phyloP scores from a whole-genome alignment of 2,329 filamentous ascomycete genomes.

The Sodiomyces alkalinus region DNA sequence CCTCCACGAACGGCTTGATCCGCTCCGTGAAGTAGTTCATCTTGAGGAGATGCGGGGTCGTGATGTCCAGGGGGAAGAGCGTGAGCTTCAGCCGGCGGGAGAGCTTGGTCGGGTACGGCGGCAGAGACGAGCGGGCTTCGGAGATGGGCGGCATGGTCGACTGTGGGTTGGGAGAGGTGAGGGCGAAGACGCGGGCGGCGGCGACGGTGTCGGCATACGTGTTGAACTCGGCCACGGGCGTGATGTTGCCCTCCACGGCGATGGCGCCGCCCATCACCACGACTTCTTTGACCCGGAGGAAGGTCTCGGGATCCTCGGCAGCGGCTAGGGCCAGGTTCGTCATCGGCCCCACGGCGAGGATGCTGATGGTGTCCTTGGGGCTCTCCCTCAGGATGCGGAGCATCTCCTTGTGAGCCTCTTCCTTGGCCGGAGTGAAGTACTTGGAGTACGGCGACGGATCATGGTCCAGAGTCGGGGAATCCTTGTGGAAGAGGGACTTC shows the following conservation, averaged over 20 bases:
- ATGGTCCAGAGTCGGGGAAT: constrained; percentile 10
- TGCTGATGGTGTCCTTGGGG: constrained; percentile 70
- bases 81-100: constrained; percentile 49
- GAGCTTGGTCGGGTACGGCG: constrained; percentile 48
- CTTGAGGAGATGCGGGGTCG: constrained; percentile 51
- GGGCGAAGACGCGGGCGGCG: constrained; percentile 59
- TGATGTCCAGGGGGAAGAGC: constrained; percentile 66
- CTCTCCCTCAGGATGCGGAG: constrained; percentile 73
- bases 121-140: constrained; percentile 31
- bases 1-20: constrained; percentile 37
- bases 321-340: constrained; percentile 91
- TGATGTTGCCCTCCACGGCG: constrained; percentile 64
- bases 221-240: constrained; percentile 88
- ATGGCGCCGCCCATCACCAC: constrained; percentile 92
- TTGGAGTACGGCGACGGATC: constrained; percentile 27
- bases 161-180: constrained; percentile 57
- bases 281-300: constrained; percentile 77
- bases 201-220: constrained; percentile 76
- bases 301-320: constrained; percentile 74
- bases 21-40: constrained; percentile 41
- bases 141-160: constrained; percentile 67
- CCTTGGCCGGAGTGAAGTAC: constrained; percentile 62
- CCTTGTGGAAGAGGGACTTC: constrained; percentile 48
- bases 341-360: constrained; percentile 77
- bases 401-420: constrained; percentile 70